These are phyloP conservation scores for Dictyostelium firmibasis DNA, from an alignment of 78 protist genomes.

Conservation along the genomic window DNA sequence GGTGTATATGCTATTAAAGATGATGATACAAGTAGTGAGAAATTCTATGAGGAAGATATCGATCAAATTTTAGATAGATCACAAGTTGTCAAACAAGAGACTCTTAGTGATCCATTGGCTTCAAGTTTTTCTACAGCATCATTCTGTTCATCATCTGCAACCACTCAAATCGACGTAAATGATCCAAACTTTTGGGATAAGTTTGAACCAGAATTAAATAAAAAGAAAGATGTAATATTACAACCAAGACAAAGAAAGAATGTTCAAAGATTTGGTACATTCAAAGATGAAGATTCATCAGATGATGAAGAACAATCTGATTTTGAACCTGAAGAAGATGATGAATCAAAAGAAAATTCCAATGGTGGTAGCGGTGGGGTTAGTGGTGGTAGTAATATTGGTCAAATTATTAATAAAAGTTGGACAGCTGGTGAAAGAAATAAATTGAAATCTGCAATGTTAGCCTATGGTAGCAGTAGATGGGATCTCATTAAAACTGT, in stretches of 20 bases:
- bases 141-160: slow-evolving; percentile 54
- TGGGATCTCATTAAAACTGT: slow-evolving; percentile 58
- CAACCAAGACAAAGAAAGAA: slow-evolving; percentile 56
- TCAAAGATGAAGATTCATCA: background rate
- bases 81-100: slow-evolving; percentile 34
- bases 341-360: background rate
- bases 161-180: slow-evolving; percentile 65
- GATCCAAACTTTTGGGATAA: slow-evolving; percentile 90
- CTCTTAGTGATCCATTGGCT: slow-evolving; percentile 15
- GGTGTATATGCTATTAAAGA: slow-evolving; percentile 88
- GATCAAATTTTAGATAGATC: slow-evolving; percentile 82
- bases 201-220: slow-evolving; percentile 63
- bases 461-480: slow-evolving; percentile 70
- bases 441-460: slow-evolving; percentile 50
- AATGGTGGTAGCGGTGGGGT: background rate
- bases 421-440: slow-evolving; percentile 69
- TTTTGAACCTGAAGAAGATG: slow-evolving; percentile 64
- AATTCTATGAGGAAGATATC: slow-evolving; percentile 88
- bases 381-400: background rate
- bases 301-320: slow-evolving; percentile 48
- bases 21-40: slow-evolving; percentile 48
- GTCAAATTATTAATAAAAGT: background rate
- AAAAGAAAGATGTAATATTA: background rate
- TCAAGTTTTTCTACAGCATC: slow-evolving; percentile 76
- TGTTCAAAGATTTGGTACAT: slow-evolving; percentile 70